Evolutionary conservation across 164 flowering plant species (phyloP), one percentile per base, ranked within the genome.

Genomic region (Macadamia integrifolia): DNA sequence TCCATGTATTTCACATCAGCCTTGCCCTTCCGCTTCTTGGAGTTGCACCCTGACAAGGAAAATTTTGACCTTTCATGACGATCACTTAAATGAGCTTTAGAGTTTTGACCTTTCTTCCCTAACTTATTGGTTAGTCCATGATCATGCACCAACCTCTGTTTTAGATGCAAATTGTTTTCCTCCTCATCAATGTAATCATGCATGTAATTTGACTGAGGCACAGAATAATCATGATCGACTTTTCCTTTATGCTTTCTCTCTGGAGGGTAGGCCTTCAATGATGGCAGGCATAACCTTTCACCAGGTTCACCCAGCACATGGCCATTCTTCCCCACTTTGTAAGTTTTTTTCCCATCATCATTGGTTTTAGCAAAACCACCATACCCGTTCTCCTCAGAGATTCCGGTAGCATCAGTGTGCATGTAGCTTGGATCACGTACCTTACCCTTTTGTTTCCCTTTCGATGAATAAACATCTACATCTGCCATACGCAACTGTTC

Each of bases 21-120:
- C 71, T 85, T 91, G 66, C 69, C 82, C 79, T 89, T 92, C 75
- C 85, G 82, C 79, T 91, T 95, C 79, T 82, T 88, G 18, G 86
- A 69, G 66, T 75, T 80, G 80, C 84, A 82, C 14, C 81, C 87
- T 42, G 73, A 55, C 66, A 86, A 77, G 31, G 80, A 61, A 17
- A 68, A 67, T 59, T 83, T 86, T 53, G 75, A 66, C 61, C 75
- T 73, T 62, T 83, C 92, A 72, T 62, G 76, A 49, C 17, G 64
- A 64, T 78, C 77, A 52, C 30, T 64, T 35, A 9, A 53, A 66
- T 63, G 62, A 55, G 62, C 67, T 65, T 80, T 84, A 68, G 62
- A 48, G 6, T 60, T 73, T 66, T 68, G 79, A 67, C 75, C 79
- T 80, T 83, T 90, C 80, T 80, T 88, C 62, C 81, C 69, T 55